Base-by-base conservation (phyloP, 192 early-diverging fungal genomes). In the Backusella tuberculispora region DNA sequence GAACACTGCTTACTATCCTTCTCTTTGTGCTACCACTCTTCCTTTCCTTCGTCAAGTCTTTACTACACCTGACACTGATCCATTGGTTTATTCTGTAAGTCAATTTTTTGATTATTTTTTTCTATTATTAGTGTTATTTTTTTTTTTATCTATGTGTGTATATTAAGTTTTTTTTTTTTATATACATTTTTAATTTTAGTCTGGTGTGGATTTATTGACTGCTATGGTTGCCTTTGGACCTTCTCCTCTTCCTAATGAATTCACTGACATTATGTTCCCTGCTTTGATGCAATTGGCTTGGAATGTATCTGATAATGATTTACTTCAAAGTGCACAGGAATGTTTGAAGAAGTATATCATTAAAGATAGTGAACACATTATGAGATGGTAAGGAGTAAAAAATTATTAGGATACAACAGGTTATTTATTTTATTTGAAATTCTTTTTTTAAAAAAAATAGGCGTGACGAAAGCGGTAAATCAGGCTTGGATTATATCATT, bases 271-370 rank as follows among this genome's bases (percentile, higher is more conserved):
- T 46, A 85, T 98, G 56, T 98, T 97, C 79, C 95, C 94, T 7
- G 79, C 81, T 21, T 82, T 99, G 43, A 93, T 99, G 83, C 87
- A 86, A 45, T 85, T 94, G 10, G 78, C 96, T 63, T 83, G 89
- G 69, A 81, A 78, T 7, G 85, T 86, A 15, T 90, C 89, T 45
- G 94, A 99, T 75, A 84, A 82, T 66, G 88, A 90, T 46, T 88
- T 97, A 50, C 83, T 97, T 46, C 97, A 98, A 83, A 97, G 92
- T 74, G 95, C 95, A 6, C 92, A 97, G 83, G 86, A 94, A 43
- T 95, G 93, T 40, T 81, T 99, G 15, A 93, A 90, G 66, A 86
- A 84, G 42, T 87, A 97, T 72, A 86, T 99, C 29, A 83, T 91
- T 63, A 92, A 95, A 66, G 95, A 95, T 77, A 78, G 89, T 53